phyloP scores from a whole-genome alignment of 805 yeast species.

The Lachancea nothofagi region DNA sequence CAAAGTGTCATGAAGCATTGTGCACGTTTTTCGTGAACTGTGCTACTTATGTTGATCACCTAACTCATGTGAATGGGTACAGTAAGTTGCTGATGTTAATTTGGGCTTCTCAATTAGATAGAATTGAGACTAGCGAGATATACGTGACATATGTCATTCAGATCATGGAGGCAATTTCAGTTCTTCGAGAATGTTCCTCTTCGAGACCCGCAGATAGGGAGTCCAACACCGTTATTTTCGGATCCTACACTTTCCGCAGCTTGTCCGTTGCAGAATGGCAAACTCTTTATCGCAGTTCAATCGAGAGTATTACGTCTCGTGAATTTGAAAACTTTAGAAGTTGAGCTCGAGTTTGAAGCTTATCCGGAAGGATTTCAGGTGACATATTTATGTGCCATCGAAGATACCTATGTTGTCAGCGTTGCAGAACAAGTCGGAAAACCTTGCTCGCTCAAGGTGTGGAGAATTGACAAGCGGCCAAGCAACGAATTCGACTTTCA shows the following conservation, averaged over 20 bases:
- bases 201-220: conserved; percentile 69
- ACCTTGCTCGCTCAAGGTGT: conserved; percentile 63
- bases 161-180: conserved; percentile 73
- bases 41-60: too few species aligned
- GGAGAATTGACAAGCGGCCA: conserved; percentile 58
- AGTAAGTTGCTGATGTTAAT: too few species aligned
- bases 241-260: conserved; percentile 68
- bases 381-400: conserved; percentile 47
- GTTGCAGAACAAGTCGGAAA: conserved; percentile 70
- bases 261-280: conserved; percentile 45
- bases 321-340: conserved; percentile 40
- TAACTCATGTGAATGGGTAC: too few species aligned
- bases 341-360: conserved; percentile 51
- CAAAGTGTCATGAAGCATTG: too few species aligned
- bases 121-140: too few species aligned
- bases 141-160: conserved; percentile 19
- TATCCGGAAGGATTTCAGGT: conserved; percentile 62
- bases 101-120: too few species aligned
- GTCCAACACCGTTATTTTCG: conserved; percentile 63
- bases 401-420: conserved; percentile 52
- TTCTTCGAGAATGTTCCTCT: conserved; percentile 82
- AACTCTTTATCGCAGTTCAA: conserved; percentile 55
- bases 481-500: conserved; percentile 40
- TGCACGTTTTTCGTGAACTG: too few species aligned
- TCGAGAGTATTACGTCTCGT: conserved; percentile 53